These are phyloP conservation scores for Tulasnella sp. DNA, from an alignment of 768 basidiomycete genomes.

Conservation along the genomic window DNA sequence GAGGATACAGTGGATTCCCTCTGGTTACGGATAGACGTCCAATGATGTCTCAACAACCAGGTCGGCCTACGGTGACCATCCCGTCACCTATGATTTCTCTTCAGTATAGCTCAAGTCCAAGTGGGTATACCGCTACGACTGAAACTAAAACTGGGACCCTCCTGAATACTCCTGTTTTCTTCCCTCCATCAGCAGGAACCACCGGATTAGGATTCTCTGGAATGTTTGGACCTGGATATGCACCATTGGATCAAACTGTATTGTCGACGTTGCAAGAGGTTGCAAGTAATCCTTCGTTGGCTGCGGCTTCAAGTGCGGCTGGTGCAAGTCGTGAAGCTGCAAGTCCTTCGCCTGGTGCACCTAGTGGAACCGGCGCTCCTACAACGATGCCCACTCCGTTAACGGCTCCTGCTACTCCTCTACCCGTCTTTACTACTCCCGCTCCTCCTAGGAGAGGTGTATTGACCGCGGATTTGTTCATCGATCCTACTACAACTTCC, in stretches of 20 bases:
- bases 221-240: background rate
- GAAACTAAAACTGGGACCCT: background rate
- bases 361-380: too few species aligned
- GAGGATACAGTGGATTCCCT: constrained; percentile 1
- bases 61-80: constrained; percentile 27
- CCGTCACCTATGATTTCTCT: constrained; percentile 42
- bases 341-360: too few species aligned
- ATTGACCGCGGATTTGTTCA: constrained; percentile 3
- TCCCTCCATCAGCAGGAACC: background rate
- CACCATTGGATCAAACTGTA: constrained; percentile 5
- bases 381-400: too few species aligned
- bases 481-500: background rate
- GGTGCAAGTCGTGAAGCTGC: background rate
- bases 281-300: constrained; percentile 1
- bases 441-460: background rate
- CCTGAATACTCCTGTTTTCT: background rate
- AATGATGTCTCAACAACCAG: background rate
- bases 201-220: background rate
- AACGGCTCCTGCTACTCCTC: too few species aligned
- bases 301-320: background rate
- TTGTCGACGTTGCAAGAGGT: constrained; percentile 13
- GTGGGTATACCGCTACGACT: constrained; percentile 14
- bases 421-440: constrained; percentile 6
- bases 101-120: constrained; percentile 25
- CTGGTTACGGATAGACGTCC: background rate